Conservation (phyloP, 345 rosid species). For the Ceriops decandra region DNA sequence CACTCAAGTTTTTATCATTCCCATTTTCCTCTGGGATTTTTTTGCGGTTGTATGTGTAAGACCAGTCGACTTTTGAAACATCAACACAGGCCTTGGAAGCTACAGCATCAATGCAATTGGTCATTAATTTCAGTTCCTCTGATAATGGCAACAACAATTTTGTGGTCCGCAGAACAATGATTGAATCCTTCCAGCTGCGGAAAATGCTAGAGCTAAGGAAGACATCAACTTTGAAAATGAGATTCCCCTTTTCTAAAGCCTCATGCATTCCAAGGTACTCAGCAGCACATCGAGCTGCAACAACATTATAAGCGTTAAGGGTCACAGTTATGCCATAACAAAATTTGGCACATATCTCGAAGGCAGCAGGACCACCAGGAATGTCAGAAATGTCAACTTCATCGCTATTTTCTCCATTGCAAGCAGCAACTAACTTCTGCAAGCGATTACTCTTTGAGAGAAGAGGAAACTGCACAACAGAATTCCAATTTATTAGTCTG, state of each 20-base stretch:
- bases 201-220: conserved; percentile 71
- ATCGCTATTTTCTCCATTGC: conserved; percentile 39
- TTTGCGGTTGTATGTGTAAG: conserved; percentile 67
- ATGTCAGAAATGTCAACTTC: conserved; percentile 62
- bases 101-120: conserved; percentile 63
- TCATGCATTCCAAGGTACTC: conserved; percentile 84
- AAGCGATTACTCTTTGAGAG: conserved; percentile 64
- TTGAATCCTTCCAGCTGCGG: conserved; percentile 88
- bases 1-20: conserved; percentile 30
- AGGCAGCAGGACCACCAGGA: conserved; percentile 78
- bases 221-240: conserved; percentile 74
- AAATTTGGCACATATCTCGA: conserved; percentile 81
- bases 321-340: conserved; percentile 83
- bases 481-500: conserved; percentile 13
- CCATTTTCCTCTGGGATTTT: conserved; percentile 62
- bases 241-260: conserved; percentile 70
- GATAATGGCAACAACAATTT: conserved; percentile 49
- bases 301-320: conserved; percentile 70
- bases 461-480: conserved; percentile 68
- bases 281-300: conserved; percentile 70
- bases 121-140: conserved; percentile 59
- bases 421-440: conserved; percentile 51
- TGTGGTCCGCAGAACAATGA: conserved; percentile 68
- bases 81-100: conserved; percentile 60
- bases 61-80: conserved; percentile 74